A percentile compares a stretch with the other conserved stretches of the same genome.
Conservation (phyloP, 1,284 basidiomycete genomes). For the Melampsora larici-populina region DNA sequence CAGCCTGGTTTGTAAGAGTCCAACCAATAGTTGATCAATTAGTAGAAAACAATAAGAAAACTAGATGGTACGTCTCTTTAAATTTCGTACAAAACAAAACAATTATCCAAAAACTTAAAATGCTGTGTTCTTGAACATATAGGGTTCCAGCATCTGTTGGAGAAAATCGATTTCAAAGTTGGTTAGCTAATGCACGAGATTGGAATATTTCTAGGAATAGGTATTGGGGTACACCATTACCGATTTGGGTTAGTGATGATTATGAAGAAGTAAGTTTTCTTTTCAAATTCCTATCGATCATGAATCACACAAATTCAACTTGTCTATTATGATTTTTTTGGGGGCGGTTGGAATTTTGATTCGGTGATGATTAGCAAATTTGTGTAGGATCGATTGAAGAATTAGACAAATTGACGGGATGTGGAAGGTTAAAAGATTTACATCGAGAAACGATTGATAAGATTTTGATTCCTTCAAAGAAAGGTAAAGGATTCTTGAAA, state of each 20-base stretch:
- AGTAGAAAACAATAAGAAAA: constrained; percentile 83
- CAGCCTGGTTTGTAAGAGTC: constrained; percentile 93
- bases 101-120: background rate
- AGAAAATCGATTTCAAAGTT: constrained; percentile 91
- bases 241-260: constrained; percentile 93
- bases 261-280: constrained; percentile 72
- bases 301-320: background rate
- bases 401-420: constrained; percentile 81
- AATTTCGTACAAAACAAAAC: constrained; percentile 27
- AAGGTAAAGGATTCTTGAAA: constrained; percentile 81
- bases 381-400: constrained; percentile 84
- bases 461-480: constrained; percentile 89
- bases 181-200: constrained; percentile 94
- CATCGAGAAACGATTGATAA: constrained; percentile 93
- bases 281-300: background rate
- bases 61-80: constrained; percentile 68
- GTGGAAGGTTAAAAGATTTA: constrained; percentile 80
- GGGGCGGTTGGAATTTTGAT: constrained; percentile 12
- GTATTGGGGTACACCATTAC: constrained; percentile 98
- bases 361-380: constrained; percentile 63
- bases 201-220: constrained; percentile 99
- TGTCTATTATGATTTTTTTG: background rate
- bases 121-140: background rate
- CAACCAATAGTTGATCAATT: constrained; percentile 78
- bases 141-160: constrained; percentile 89